Evolutionary conservation across 371 early-diverging fungal genomes (phyloP).

Genomic region (Mucor racemosus): DNA sequence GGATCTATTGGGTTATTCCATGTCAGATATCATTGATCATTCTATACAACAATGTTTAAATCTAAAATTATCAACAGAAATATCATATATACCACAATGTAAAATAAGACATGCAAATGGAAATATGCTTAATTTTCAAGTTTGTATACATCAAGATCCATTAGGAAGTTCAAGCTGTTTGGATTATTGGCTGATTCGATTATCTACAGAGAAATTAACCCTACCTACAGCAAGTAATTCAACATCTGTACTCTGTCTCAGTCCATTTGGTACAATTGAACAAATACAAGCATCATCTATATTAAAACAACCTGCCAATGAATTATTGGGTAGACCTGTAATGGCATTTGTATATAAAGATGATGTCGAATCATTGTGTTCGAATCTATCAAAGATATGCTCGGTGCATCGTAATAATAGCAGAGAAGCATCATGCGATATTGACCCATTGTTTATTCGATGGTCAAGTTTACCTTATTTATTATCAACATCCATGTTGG

Average conservation of each 20-base stretch:
- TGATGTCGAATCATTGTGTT: conserved; percentile 22
- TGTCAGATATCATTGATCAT: conserved; percentile 19
- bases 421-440: background rate
- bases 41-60: conserved; percentile 18
- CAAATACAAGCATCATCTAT: conserved; percentile 15
- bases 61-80: conserved; percentile 15
- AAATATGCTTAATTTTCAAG: conserved; percentile 18
- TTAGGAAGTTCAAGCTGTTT: conserved; percentile 15
- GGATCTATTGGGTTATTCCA: conserved; percentile 32
- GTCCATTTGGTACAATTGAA: conserved; percentile 34
- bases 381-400: conserved; percentile 15
- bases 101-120: conserved; percentile 26
- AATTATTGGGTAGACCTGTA: conserved; percentile 25
- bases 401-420: background rate
- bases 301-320: conserved; percentile 13
- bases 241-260: conserved; percentile 23
- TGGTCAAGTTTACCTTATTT: conserved; percentile 27
- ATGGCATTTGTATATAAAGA: conserved; percentile 35
- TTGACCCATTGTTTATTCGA: conserved; percentile 23
- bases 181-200: conserved; percentile 28
- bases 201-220: background rate
- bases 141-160: conserved; percentile 33
- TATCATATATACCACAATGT: conserved; percentile 25
- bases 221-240: background rate
- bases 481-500: background rate